Percentiles rank a stretch among this genome's conserved stretches.
phyloP scores from a whole-genome alignment of 2,329 filamentous ascomycete species.

The Penicillium verrucosum region DNA sequence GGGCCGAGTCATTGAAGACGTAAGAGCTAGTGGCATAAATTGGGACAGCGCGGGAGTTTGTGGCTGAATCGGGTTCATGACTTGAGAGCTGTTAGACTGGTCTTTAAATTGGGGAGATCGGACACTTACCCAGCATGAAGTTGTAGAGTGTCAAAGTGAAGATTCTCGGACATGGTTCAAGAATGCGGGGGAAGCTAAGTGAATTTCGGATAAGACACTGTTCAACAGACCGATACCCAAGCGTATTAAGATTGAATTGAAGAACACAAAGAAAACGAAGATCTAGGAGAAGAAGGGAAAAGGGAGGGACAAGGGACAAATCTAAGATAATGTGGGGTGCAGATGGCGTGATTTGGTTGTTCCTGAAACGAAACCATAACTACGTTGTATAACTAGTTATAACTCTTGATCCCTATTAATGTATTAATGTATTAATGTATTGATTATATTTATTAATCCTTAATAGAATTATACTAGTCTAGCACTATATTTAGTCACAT shows the following conservation, averaged over 20 bases:
- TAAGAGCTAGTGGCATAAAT: conserved; percentile 96
- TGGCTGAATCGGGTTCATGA: conserved; percentile 73
- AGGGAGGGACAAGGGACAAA: not conserved
- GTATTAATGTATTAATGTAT: too few species aligned
- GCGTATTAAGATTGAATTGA: not conserved
- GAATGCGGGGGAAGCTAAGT: conserved; percentile 5
- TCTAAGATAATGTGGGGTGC: not conserved
- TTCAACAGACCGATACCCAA: not conserved
- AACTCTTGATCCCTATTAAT: too few species aligned
- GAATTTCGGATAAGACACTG: not conserved
- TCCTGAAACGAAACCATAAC: too few species aligned
- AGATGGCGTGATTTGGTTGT: not conserved
- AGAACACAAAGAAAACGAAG: not conserved
- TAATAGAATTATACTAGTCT: too few species aligned
- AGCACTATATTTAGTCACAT: too few species aligned
- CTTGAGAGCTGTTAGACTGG: conserved; percentile 44
- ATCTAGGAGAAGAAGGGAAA: not conserved
- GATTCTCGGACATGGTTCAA: conserved; percentile 35
- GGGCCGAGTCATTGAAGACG: conserved; percentile 92
- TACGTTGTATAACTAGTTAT: too few species aligned
- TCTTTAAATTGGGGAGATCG: not conserved
- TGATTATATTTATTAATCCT: too few species aligned
- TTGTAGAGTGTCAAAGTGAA: conserved; percentile 78
- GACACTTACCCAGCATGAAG: conserved; percentile 71
- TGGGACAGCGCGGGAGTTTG: conserved; percentile 85